A percentile compares a stretch with the other conserved stretches of the same genome.
phyloP scores from a whole-genome alignment of 1,284 basidiomycete genomes.

The Leccinum pseudoinsigne region DNA sequence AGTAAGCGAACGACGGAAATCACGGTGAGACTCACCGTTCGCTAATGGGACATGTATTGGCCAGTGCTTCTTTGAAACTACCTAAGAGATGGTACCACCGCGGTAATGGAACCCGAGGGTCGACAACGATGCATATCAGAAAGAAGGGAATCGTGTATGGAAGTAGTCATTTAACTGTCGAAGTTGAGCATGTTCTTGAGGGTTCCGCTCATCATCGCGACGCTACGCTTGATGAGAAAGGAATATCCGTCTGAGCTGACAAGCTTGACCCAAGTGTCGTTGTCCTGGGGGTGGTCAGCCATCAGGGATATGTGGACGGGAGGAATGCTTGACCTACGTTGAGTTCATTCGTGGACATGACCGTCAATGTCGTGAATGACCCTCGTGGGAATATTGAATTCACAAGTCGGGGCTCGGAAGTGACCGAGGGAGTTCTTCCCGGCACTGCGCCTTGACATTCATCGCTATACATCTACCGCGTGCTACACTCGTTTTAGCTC shows the following conservation, averaged over 20 bases:
- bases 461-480: slow-evolving; percentile 18
- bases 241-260: slow-evolving; percentile 52
- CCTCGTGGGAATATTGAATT: slow-evolving; percentile 24
- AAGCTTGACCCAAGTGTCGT: slow-evolving; percentile 53
- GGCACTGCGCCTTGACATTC: not conserved
- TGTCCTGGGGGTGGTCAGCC: slow-evolving; percentile 16
- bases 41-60: slow-evolving; percentile 47
- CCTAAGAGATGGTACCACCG: slow-evolving; percentile 31
- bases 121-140: slow-evolving; percentile 9
- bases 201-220: slow-evolving; percentile 52
- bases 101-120: slow-evolving; percentile 14
- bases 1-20: slow-evolving; percentile 7
- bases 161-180: slow-evolving; percentile 29
- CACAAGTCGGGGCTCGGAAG: slow-evolving; percentile 20
- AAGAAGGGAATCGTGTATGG: slow-evolving; percentile 10
- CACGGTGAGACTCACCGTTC: slow-evolving; percentile 41
- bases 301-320: not conserved
- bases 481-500: slow-evolving; percentile 19
- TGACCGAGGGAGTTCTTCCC: slow-evolving; percentile 1
- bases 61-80: slow-evolving; percentile 50
- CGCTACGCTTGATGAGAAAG: slow-evolving; percentile 50
- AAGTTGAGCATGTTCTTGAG: slow-evolving; percentile 43
- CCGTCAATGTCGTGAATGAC: not conserved
- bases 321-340: slow-evolving; percentile 16
- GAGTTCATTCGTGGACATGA: slow-evolving; percentile 22